phyloP scores from a whole-genome alignment of 306 rosid genomes.

The Malus orientalis region DNA sequence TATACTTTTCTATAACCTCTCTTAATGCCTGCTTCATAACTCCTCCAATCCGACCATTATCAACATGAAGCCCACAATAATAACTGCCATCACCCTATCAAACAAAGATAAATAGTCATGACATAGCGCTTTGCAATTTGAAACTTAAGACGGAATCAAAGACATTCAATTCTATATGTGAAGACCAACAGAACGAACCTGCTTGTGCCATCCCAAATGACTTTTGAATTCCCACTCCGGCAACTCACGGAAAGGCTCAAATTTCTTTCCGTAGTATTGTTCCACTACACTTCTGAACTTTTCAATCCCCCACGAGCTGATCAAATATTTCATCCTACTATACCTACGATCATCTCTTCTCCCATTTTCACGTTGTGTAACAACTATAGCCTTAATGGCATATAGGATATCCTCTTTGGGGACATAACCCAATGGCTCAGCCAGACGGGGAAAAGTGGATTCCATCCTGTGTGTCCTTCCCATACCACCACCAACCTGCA shows the following conservation, averaged over 20 bases:
- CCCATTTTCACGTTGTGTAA: conserved; percentile 88
- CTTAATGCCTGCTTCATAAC: conserved; percentile 76
- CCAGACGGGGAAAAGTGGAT: conserved; percentile 79
- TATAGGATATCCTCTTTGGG: conserved; percentile 91
- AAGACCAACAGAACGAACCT: conserved; percentile 48
- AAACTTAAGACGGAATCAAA: not conserved
- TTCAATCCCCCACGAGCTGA: conserved; percentile 94
- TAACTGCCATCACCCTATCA: conserved; percentile 82
- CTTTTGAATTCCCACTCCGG: conserved; percentile 96
- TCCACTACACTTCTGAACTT: conserved; percentile 76
- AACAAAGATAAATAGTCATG: conserved; percentile 9
- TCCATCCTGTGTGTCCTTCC: conserved; percentile 96
- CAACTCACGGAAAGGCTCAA: conserved; percentile 65
- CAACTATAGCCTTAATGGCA: conserved; percentile 96
- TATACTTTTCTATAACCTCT: conserved; percentile 84
- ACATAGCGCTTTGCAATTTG: not conserved
- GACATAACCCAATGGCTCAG: conserved; percentile 82
- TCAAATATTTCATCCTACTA: conserved; percentile 91
- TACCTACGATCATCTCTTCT: conserved; percentile 96
- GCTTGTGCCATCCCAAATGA: conserved; percentile 95
- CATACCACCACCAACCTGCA: conserved; percentile 99
- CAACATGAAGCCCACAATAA: conserved; percentile 87
- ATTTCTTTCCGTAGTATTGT: conserved; percentile 80
- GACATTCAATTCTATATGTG: conserved; percentile 5
- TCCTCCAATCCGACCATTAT: conserved; percentile 83